Evolutionary conservation across 306 rosid species (phyloP).

Genomic region (Macrotyloma uniflorum): DNA sequence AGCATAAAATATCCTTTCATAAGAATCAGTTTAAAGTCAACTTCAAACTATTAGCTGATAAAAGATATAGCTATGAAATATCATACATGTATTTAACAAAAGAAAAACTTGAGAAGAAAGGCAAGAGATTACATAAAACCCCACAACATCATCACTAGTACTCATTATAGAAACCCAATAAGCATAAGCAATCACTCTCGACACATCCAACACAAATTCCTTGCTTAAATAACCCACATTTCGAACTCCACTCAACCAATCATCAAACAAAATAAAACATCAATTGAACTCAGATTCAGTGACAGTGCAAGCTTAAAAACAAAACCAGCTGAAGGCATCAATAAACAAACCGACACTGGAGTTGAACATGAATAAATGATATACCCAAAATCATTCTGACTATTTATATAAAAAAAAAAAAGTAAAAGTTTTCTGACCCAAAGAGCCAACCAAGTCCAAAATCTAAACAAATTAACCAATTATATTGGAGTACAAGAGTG

Average conservation of each 20-base stretch:
- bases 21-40: background rate
- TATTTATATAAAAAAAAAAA: too few relatives aligned
- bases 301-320: conserved; percentile 27
- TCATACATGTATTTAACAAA: background rate
- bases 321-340: conserved; percentile 26
- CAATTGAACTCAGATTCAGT: conserved; percentile 25
- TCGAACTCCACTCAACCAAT: conserved; percentile 6
- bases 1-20: background rate
- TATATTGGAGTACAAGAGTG: conserved; percentile 15
- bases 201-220: background rate
- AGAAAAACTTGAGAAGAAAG: background rate
- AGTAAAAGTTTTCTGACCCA: conserved; percentile 16
- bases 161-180: background rate
- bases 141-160: background rate
- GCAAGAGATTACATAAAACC: background rate
- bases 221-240: conserved; percentile 14
- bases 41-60: background rate
- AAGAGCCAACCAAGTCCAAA: conserved; percentile 25
- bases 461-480: conserved; percentile 24
- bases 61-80: background rate
- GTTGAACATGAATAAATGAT: background rate
- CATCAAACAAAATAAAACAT: conserved; percentile 20
- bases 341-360: background rate
- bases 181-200: conserved; percentile 11
- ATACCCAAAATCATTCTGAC: conserved; percentile 1